Conservation (phyloP, 2,329 filamentous ascomycete species). For the Paraphoma sp. region DNA sequence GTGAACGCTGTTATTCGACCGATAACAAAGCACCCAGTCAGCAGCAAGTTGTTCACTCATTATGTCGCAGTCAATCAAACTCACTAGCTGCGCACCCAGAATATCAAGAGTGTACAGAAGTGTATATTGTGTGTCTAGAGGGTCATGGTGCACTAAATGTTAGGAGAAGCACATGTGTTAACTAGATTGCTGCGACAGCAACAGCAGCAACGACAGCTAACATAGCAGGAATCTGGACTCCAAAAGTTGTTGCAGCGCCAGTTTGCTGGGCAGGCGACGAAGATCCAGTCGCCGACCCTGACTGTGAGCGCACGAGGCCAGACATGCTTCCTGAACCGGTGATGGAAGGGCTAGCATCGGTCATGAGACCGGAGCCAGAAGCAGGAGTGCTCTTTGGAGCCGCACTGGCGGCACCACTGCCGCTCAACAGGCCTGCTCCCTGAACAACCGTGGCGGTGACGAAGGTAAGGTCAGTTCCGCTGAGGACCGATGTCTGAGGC, state of each 20-base stretch:
- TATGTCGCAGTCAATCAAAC: no score
- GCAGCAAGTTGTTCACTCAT: no score
- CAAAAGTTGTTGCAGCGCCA: slow-evolving; percentile 27
- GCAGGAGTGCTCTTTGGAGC: slow-evolving; percentile 10
- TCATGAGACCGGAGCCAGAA: slow-evolving; percentile 12
- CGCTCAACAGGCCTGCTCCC: slow-evolving; percentile 29
- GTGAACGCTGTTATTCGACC: no score
- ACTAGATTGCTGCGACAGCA: background rate
- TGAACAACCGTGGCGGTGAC: slow-evolving; percentile 29
- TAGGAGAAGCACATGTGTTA: background rate
- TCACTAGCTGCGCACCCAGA: no score
- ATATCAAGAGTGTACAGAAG: no score
- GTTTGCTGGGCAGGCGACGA: slow-evolving; percentile 22
- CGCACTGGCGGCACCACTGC: slow-evolving; percentile 14
- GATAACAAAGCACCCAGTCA: no score
- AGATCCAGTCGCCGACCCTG: slow-evolving; percentile 9
- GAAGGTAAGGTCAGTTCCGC: slow-evolving; percentile 25
- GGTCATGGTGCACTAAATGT: no score
- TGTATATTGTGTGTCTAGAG: no score
- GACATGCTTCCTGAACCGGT: background rate
- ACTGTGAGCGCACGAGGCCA: background rate
- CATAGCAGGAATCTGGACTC: slow-evolving; percentile 24
- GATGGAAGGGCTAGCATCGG: slow-evolving; percentile 5
- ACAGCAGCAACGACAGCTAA: slow-evolving; percentile 26
- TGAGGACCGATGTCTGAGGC: slow-evolving; percentile 21